Evolutionary conservation across 2,329 filamentous ascomycete genomes (phyloP).

Genomic region (Cercospora sojina): DNA sequence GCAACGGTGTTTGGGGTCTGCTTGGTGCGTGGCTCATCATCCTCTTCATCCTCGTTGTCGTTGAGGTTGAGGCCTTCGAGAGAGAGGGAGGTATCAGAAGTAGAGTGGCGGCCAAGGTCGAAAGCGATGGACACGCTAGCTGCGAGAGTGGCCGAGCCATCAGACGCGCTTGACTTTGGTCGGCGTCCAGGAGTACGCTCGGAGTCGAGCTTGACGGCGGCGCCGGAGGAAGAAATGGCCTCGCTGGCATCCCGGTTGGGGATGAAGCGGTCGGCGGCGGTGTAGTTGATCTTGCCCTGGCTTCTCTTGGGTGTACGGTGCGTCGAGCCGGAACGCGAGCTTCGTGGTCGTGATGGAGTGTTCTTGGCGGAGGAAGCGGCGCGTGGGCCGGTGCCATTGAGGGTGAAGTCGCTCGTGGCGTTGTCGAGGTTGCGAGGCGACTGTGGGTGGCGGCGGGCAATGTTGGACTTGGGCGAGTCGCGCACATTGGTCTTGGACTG

Average conservation of each 20-base stretch:
- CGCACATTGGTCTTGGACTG: slow-evolving; percentile 66
- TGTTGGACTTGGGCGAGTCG: slow-evolving; percentile 96
- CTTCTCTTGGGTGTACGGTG: slow-evolving; percentile 44
- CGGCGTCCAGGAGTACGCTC: slow-evolving; percentile 63
- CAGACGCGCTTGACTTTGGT: slow-evolving; percentile 67
- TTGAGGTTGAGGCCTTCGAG: slow-evolving; percentile 78
- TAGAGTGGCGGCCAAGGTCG: slow-evolving; percentile 59
- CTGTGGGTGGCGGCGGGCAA: slow-evolving; percentile 63
- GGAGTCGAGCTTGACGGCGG: slow-evolving; percentile 77
- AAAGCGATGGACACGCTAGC: slow-evolving; percentile 65
- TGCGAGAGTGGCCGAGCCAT: slow-evolving; percentile 74
- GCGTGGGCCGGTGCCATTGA: slow-evolving; percentile 73
- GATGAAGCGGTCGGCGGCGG: slow-evolving; percentile 82
- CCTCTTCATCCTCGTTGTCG: slow-evolving; percentile 69
- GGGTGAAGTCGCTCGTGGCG: slow-evolving; percentile 86
- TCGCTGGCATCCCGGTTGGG: slow-evolving; percentile 90
- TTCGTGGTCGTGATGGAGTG: slow-evolving; percentile 45
- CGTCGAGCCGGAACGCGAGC: slow-evolving; percentile 41
- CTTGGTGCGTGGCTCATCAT: slow-evolving; percentile 61
- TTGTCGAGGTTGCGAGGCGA: slow-evolving; percentile 87
- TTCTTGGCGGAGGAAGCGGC: slow-evolving; percentile 46
- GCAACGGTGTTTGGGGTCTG: slow-evolving; percentile 84
- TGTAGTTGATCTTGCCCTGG: slow-evolving; percentile 66
- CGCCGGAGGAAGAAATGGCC: slow-evolving; percentile 67
- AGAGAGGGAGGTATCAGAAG: slow-evolving; percentile 66